phyloP scores from a whole-genome alignment of 169 alveolate species.

The Fabrea salina region DNA sequence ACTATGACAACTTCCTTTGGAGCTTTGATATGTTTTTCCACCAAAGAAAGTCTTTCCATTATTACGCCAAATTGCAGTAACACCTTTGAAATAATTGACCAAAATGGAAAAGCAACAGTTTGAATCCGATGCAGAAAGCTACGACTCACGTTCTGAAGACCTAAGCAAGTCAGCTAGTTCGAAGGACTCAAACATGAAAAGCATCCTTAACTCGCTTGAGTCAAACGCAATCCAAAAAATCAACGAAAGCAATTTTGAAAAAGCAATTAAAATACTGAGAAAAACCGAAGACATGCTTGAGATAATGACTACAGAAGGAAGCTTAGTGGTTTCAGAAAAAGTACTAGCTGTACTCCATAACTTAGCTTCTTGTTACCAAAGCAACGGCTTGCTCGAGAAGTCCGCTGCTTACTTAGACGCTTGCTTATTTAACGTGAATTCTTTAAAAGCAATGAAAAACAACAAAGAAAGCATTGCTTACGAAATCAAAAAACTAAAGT shows the following conservation, averaged over 20 bases:
- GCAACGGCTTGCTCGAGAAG: background rate
- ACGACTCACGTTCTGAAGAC: too few relatives aligned
- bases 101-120: too few relatives aligned
- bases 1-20: background rate
- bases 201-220: background rate
- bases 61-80: too few relatives aligned
- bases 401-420: conserved; percentile 21
- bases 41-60: background rate
- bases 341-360: conserved; percentile 22
- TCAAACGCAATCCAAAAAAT: conserved; percentile 13
- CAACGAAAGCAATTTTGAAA: background rate
- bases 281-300: background rate
- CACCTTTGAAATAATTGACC: too few relatives aligned
- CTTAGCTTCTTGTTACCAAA: conserved; percentile 22
- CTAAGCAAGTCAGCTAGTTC: too few relatives aligned
- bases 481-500: conserved; percentile 36
- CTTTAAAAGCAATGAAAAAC: background rate
- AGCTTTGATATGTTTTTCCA: background rate
- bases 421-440: background rate
- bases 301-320: background rate
- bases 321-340: background rate
- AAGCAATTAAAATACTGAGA: conserved; percentile 9
- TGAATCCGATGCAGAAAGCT: too few relatives aligned
- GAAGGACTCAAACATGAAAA: too few relatives aligned
- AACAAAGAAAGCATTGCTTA: background rate